A percentile compares a stretch with the other conserved stretches of the same genome.
Conservation (phyloP, 2,329 filamentous ascomycete genomes). For the Bipolaris zeicola region DNA sequence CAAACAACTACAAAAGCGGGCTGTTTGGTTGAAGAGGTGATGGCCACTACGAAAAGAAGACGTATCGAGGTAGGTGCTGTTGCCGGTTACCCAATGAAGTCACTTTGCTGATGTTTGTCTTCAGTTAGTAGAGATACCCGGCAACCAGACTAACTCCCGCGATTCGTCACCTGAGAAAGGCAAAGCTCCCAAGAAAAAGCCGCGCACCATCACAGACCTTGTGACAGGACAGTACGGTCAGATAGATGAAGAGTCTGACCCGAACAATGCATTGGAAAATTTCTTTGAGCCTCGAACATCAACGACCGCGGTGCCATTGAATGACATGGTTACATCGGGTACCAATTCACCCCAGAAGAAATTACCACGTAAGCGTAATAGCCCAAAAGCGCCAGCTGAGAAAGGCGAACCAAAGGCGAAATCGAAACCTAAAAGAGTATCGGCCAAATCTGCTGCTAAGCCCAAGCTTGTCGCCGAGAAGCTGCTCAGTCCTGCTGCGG, state of each 20-base stretch:
- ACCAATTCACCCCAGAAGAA: slow-evolving; percentile 20
- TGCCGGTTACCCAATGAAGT: neutral
- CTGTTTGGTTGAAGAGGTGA: slow-evolving; percentile 7
- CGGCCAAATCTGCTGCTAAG: slow-evolving; percentile 35
- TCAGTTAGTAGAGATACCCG: slow-evolving; percentile 36
- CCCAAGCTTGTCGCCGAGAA: slow-evolving; percentile 40
- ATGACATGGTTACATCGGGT: slow-evolving; percentile 23
- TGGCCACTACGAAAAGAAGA: slow-evolving; percentile 33
- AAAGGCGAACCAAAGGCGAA: slow-evolving; percentile 20
- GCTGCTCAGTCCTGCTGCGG: slow-evolving; percentile 45
- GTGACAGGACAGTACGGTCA: slow-evolving; percentile 44
- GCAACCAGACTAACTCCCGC: slow-evolving; percentile 27
- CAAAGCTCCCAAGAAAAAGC: slow-evolving; percentile 47
- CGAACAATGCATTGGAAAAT: slow-evolving; percentile 16
- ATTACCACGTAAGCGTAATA: slow-evolving; percentile 28
- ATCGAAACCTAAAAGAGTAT: slow-evolving; percentile 29
- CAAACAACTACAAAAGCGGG: slow-evolving; percentile 7
- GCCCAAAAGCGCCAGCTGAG: slow-evolving; percentile 19
- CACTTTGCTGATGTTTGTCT: neutral
- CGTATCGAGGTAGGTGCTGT: slow-evolving; percentile 32
- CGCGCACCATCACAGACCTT: slow-evolving; percentile 48
- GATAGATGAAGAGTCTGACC: slow-evolving; percentile 13
- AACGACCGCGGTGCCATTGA: slow-evolving; percentile 32
- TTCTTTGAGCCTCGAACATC: slow-evolving; percentile 34
- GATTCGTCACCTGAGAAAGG: slow-evolving; percentile 39